A percentile compares a stretch with the other conserved stretches of the same genome.
These are phyloP conservation scores for Pseudocercospora crystallina DNA, from an alignment of 2,329 filamentous ascomycete genomes.

Conservation along the genomic window DNA sequence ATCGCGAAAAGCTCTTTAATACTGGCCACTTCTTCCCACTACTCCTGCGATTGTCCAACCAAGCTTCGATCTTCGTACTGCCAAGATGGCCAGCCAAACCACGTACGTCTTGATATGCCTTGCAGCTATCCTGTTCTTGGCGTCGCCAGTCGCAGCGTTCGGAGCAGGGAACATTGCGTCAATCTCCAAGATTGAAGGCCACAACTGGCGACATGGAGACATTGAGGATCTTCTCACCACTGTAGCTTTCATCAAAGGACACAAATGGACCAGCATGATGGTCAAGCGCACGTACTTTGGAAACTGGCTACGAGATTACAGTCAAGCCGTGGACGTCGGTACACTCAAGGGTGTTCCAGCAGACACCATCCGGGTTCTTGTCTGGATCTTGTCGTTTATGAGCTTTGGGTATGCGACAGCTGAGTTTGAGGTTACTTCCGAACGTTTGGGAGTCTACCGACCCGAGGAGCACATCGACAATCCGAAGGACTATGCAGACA, in stretches of 20 bases:
- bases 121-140: slow-evolving; percentile 28
- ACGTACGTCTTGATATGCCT: slow-evolving; percentile 29
- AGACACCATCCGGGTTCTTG: slow-evolving; percentile 55
- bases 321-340: slow-evolving; percentile 55
- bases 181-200: slow-evolving; percentile 45
- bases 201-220: slow-evolving; percentile 55
- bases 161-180: slow-evolving; percentile 51
- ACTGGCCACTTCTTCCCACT: too few species aligned
- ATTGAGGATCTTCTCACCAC: slow-evolving; percentile 52
- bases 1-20: too few species aligned
- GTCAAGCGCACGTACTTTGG: slow-evolving; percentile 42
- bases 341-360: slow-evolving; percentile 55
- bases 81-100: slow-evolving; percentile 12
- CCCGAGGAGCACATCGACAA: slow-evolving; percentile 58
- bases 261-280: slow-evolving; percentile 64
- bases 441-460: slow-evolving; percentile 51
- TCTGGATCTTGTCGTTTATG: slow-evolving; percentile 58
- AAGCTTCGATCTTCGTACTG: not conserved
- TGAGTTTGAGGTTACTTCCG: slow-evolving; percentile 57
- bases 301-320: slow-evolving; percentile 53
- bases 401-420: slow-evolving; percentile 57
- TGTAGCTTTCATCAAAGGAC: slow-evolving; percentile 38
- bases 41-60: too few species aligned
- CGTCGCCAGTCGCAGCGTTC: slow-evolving; percentile 39
- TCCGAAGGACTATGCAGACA: slow-evolving; percentile 70